Conservation (phyloP, 169 alveolate genomes). For the Toxoplasma gondii region DNA sequence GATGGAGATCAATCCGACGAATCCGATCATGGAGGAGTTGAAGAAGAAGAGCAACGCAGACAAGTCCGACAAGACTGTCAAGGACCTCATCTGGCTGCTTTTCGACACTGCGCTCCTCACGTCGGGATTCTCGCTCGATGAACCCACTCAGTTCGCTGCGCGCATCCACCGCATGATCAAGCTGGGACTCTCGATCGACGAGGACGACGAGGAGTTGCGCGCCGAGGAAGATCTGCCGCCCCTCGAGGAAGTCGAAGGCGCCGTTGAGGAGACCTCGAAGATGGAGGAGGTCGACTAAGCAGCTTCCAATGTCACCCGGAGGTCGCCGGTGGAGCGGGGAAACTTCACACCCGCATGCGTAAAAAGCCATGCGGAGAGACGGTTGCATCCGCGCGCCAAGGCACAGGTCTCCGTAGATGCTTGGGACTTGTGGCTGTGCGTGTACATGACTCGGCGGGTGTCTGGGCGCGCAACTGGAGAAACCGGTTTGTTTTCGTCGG, state of each 20-base stretch:
- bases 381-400: too few species aligned
- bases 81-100: conserved; percentile 98
- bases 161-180: conserved; percentile 99
- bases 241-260: conserved; percentile 88
- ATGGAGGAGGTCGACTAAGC: conserved; percentile 96
- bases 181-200: conserved; percentile 98
- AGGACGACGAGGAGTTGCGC: conserved; percentile 83
- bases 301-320: background rate
- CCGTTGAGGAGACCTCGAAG: conserved; percentile 89
- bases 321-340: background rate
- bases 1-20: conserved; percentile 99
- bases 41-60: conserved; percentile 96
- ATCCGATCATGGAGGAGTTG: conserved; percentile 96
- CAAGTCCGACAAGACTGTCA: conserved; percentile 98
- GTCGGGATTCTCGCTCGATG: conserved; percentile 99
- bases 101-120: conserved; percentile 98
- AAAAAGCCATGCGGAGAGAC: too few species aligned
- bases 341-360: too few species aligned
- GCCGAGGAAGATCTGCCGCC: conserved; percentile 92
- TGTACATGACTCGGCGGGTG: too few species aligned
- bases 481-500: too few species aligned
- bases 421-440: too few species aligned
- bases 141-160: conserved; percentile 98
- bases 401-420: too few species aligned
- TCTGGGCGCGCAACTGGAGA: too few species aligned